Evolutionary conservation across 805 yeast genomes (phyloP).

Genomic region (Saccharomycopsis fermentans): DNA sequence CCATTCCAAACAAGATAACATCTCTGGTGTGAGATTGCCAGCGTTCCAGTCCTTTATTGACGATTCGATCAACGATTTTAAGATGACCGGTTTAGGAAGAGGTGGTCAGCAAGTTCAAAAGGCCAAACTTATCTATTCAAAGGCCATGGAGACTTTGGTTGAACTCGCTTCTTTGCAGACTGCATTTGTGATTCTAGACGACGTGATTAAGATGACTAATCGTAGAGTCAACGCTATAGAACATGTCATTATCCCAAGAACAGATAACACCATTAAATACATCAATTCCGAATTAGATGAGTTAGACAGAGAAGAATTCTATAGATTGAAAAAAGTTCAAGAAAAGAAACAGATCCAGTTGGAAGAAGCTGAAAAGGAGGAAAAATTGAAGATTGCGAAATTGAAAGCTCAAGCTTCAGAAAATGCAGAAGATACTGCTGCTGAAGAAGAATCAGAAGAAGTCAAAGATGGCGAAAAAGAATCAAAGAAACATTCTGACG

Average conservation of each 20-base stretch:
- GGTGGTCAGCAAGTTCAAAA: conserved; percentile 98
- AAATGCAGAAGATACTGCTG: conserved; percentile 19
- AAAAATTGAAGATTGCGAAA: conserved; percentile 23
- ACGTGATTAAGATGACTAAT: conserved; percentile 94
- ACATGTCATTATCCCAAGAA: conserved; percentile 95
- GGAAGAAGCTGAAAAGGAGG: conserved; percentile 54
- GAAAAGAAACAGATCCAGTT: conserved; percentile 82
- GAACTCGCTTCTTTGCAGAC: conserved; percentile 94
- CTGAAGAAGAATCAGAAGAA: conserved; percentile 22
- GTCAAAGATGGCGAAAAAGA: conserved; percentile 13
- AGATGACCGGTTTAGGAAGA: conserved; percentile 92
- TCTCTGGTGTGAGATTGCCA: conserved; percentile 90
- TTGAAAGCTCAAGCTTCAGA: conserved; percentile 19
- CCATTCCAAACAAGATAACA: conserved; percentile 88
- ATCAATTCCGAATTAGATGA: conserved; percentile 96
- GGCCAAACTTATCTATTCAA: conserved; percentile 87
- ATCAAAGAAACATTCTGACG: conserved; percentile 22
- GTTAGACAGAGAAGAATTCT: conserved; percentile 95
- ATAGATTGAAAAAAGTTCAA: conserved; percentile 91
- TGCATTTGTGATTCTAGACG: conserved; percentile 92
- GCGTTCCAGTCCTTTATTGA: conserved; percentile 81
- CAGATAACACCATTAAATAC: conserved; percentile 86
- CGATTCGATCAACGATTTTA: conserved; percentile 84
- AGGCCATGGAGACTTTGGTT: conserved; percentile 93
- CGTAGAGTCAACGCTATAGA: conserved; percentile 98